Percentiles rank a stretch among this genome's conserved stretches.
Evolutionary conservation across 2,329 filamentous ascomycete genomes (phyloP).

Genomic region (Sphaceloma murrayae): DNA sequence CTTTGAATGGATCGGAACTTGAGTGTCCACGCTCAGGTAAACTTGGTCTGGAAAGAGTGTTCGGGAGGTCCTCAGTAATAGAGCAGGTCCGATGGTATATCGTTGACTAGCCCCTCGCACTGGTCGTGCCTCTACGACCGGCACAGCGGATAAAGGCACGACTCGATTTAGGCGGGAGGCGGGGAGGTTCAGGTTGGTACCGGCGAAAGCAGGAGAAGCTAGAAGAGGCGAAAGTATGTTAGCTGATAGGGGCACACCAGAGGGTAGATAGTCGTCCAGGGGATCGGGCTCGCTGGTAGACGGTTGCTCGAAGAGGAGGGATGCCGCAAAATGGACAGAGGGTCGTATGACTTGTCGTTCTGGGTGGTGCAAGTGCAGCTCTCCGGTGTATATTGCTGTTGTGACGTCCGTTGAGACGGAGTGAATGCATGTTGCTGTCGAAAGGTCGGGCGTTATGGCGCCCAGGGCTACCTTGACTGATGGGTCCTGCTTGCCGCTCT

Average conservation of each 20-base stretch:
- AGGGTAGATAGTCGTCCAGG: conserved; percentile 14
- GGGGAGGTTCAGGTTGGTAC: neutral
- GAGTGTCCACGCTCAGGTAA: conserved; percentile 11
- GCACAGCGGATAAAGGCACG: neutral
- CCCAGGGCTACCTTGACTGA: conserved; percentile 9
- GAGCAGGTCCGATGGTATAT: neutral
- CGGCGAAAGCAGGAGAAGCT: conserved; percentile 4
- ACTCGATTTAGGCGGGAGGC: conserved; percentile 7
- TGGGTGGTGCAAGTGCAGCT: conserved; percentile 12
- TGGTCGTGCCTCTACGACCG: neutral
- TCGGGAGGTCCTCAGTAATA: conserved; percentile 7
- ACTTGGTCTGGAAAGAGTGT: conserved; percentile 12
- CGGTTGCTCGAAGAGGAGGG: conserved; percentile 1
- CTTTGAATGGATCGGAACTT: conserved; percentile 4
- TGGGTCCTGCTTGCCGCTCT: neutral
- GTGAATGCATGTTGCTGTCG: neutral
- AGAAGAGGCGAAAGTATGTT: conserved; percentile 11
- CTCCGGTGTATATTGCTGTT: neutral
- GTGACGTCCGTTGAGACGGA: neutral
- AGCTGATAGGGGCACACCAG: conserved; percentile 6
- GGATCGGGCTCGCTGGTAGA: neutral
- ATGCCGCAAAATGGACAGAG: conserved; percentile 8
- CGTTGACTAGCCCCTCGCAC: neutral
- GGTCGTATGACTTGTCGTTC: conserved; percentile 8
- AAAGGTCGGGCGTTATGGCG: neutral